Base-by-base conservation (phyloP, 352 stramenopile species). In the Globisporangium mamillatum region DNA sequence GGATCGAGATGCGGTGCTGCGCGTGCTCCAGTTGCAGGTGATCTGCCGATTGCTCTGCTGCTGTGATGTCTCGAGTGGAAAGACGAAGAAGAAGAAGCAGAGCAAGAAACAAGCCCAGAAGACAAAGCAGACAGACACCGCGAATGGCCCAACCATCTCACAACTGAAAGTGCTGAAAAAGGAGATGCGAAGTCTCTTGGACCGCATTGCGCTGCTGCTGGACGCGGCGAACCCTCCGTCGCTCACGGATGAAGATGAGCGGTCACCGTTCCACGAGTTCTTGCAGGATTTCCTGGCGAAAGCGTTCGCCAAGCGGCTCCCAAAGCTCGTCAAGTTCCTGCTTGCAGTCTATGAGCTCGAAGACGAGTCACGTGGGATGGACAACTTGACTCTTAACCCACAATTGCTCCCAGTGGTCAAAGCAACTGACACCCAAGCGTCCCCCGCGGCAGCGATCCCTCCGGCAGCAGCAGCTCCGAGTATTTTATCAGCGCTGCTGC, bases 181-280 rank as follows among this genome's bases (percentile, higher is more conserved):
- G 34, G 86, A 95, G 72, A 78, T 93, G 27, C 74, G 80, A 20
- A 73, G 76, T 10, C 72, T 95, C 5, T 59, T 94, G 67, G 87
- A 93, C n/a, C 79, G 84, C 12, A 77, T 94, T 20, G 88, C 88
- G 18, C 69, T 95, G 67, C 70, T 92, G 20, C 68, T 94, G 55
- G 88, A 94, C 38, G 85, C 86, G 10, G 82, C 80, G 0, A 93
- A 88, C 32, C 83, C 83, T 24, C 73, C 79, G 29, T 89, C 80
- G 20, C 77, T 92, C 59, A 80, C 69, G 18, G 86, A 89, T 24
- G 82, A 82, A 22, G 82, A 90, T 34, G 83, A 91, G 38, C 80
- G 74, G 14, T 91, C 88, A 27, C 84, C 84, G 12, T 95, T 95
- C 67, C 82, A 91, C 41, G 60, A 80, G 14, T 91, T 94, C 34